phyloP scores from a whole-genome alignment of 495 filamentous ascomycete species.

The Paragyromitra xinjiangensis region DNA sequence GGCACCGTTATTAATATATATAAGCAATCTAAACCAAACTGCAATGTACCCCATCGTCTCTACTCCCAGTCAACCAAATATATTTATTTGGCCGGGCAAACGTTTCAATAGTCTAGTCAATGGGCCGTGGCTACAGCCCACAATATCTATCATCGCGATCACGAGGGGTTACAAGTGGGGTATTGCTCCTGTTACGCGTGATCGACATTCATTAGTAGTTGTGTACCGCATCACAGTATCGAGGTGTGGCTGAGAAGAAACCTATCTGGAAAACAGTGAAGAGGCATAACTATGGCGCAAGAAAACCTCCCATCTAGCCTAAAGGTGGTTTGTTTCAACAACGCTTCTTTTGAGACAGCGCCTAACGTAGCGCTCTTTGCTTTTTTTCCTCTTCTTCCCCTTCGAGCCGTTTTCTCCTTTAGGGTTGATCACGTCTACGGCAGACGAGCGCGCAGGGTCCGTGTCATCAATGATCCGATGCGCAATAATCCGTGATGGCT shows the following conservation, averaged over 20 bases:
- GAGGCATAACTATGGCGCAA: constrained; percentile 44
- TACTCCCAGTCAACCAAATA: constrained; percentile 1
- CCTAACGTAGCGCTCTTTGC: constrained; percentile 29
- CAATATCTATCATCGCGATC: constrained; percentile 7
- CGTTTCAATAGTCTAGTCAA: constrained; percentile 4
- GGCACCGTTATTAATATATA: constrained; percentile 5
- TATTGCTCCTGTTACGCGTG: constrained; percentile 6
- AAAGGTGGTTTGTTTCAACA: constrained; percentile 48
- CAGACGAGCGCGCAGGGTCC: constrained; percentile 8
- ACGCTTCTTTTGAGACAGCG: constrained; percentile 32
- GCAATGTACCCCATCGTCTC: background rate
- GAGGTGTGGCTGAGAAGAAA: constrained; percentile 38
- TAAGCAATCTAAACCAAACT: constrained; percentile 18
- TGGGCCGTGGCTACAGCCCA: background rate
- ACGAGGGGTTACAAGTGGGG: constrained; percentile 38
- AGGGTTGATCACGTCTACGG: constrained; percentile 5
- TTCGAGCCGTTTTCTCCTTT: constrained; percentile 19
- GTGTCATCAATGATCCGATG: constrained; percentile 13
- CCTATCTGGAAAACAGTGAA: constrained; percentile 1
- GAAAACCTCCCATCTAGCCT: constrained; percentile 26
- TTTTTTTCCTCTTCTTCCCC: constrained; percentile 24
- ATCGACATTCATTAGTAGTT: constrained; percentile 11
- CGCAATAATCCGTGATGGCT: constrained; percentile 31
- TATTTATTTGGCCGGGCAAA: background rate
- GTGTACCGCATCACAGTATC: constrained; percentile 43